Evolutionary conservation across 1,284 basidiomycete genomes (phyloP).

Genomic region (Clitocybe nebularis): DNA sequence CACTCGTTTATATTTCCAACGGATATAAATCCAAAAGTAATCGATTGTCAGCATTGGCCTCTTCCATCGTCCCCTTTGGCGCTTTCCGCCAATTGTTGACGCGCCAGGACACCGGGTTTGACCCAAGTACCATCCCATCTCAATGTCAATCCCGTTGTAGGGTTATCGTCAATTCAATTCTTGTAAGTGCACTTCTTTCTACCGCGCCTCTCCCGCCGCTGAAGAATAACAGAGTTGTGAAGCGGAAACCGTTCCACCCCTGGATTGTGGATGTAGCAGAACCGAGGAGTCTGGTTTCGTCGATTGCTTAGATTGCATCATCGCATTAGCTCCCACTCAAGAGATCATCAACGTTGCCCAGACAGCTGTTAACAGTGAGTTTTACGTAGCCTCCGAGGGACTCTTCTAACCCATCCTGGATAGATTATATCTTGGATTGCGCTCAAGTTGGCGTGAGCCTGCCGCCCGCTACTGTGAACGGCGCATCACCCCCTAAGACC

Average conservation of each 20-base stretch:
- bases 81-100: slow-evolving; percentile 10
- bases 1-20: too few species aligned
- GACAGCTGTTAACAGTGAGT: slow-evolving; percentile 13
- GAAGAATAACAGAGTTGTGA: slow-evolving; percentile 10
- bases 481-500: neutral
- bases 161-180: slow-evolving; percentile 6
- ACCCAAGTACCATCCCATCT: slow-evolving; percentile 13
- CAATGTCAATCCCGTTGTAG: slow-evolving; percentile 14
- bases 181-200: slow-evolving; percentile 4
- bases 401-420: neutral
- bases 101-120: slow-evolving; percentile 11
- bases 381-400: neutral
- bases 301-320: slow-evolving; percentile 16
- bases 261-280: slow-evolving; percentile 13
- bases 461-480: neutral
- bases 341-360: slow-evolving; percentile 6
- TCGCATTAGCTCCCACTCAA: slow-evolving; percentile 9
- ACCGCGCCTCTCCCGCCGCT: neutral
- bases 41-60: too few species aligned
- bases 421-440: neutral
- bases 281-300: slow-evolving; percentile 9
- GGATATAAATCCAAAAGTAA: too few species aligned
- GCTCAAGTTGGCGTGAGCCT: neutral
- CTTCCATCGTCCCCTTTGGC: slow-evolving; percentile 5
- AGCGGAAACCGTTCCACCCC: neutral